Percentiles rank a stretch among this genome's conserved stretches.
Conservation (phyloP, 2,329 filamentous ascomycete genomes). For the Chalaropsis thielavioides region DNA sequence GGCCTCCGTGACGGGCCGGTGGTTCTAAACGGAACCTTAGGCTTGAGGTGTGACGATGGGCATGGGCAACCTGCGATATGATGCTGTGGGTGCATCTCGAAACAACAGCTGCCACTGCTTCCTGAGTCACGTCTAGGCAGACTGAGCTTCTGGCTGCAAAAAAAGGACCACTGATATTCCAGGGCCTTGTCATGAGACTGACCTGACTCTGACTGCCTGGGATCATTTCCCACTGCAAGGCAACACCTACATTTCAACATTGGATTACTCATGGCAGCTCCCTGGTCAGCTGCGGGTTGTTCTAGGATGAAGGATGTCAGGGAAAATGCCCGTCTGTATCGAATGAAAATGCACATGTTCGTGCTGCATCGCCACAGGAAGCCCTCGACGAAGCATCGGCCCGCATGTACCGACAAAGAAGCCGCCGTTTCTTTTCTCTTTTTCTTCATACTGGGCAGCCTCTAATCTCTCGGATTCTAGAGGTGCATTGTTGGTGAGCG, state of each 20-base stretch:
- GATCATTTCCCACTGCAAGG: not conserved
- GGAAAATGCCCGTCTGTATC: not conserved
- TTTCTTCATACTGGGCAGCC: too few relatives aligned
- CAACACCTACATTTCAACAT: not conserved
- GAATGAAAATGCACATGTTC: too few relatives aligned
- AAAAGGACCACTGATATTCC: not conserved
- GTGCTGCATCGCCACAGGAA: not conserved
- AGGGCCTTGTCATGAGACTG: not conserved
- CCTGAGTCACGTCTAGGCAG: too few relatives aligned
- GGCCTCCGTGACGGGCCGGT: too few relatives aligned
- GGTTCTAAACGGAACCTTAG: not conserved
- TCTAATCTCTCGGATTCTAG: too few relatives aligned
- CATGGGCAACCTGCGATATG: too few relatives aligned
- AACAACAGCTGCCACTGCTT: too few relatives aligned
- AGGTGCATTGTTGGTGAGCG: not conserved
- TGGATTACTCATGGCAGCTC: not conserved
- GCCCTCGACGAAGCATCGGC: not conserved
- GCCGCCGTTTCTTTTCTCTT: too few relatives aligned
- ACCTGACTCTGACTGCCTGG: not conserved
- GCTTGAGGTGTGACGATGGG: not conserved
- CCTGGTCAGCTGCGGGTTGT: not conserved
- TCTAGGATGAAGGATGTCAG: not conserved
- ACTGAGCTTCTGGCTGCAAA: too few relatives aligned
- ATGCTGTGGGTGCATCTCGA: too few relatives aligned
- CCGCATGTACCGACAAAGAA: too few relatives aligned